A percentile compares a stretch with the other conserved stretches of the same genome.
Evolutionary conservation across 495 filamentous ascomycete species (phyloP).

Genomic region (Lophiostoma macrostomum): DNA sequence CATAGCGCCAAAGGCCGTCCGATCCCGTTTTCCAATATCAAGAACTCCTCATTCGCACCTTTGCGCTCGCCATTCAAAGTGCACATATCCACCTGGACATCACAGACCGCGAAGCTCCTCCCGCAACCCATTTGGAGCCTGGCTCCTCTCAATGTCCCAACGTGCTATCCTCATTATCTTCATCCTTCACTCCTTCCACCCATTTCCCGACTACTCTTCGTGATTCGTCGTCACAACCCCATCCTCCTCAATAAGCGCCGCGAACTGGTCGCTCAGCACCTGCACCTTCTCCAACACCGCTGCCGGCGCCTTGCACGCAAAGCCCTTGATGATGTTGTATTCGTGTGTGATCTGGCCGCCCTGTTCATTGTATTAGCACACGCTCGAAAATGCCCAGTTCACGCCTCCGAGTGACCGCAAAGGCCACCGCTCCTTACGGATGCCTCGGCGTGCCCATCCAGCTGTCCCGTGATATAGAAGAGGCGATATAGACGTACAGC

Average conservation of each 20-base stretch:
- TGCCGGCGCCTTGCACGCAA: constrained; percentile 67
- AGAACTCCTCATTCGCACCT: too few species aligned
- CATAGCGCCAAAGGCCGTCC: too few species aligned
- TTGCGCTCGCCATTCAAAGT: too few species aligned
- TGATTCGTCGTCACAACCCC: constrained; percentile 48
- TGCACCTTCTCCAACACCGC: constrained; percentile 68
- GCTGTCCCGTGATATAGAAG: neutral
- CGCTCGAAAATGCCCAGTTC: too few species aligned
- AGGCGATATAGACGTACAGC: constrained; percentile 56
- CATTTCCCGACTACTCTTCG: neutral
- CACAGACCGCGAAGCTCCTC: too few species aligned
- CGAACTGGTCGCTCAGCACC: constrained; percentile 59
- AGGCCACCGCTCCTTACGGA: neutral
- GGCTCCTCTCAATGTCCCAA: neutral
- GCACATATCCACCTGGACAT: too few species aligned
- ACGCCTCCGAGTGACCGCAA: neutral
- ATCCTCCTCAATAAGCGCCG: constrained; percentile 74
- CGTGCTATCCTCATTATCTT: too few species aligned
- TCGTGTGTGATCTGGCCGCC: constrained; percentile 55
- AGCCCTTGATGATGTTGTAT: constrained; percentile 62
- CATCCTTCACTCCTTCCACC: neutral
- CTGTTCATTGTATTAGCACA: too few species aligned
- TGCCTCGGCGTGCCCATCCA: neutral
- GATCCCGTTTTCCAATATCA: too few species aligned
- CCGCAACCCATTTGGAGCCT: too few species aligned